These are phyloP conservation scores for Prunus mongolica DNA, from an alignment of 306 rosid genomes.

Conservation along the genomic window DNA sequence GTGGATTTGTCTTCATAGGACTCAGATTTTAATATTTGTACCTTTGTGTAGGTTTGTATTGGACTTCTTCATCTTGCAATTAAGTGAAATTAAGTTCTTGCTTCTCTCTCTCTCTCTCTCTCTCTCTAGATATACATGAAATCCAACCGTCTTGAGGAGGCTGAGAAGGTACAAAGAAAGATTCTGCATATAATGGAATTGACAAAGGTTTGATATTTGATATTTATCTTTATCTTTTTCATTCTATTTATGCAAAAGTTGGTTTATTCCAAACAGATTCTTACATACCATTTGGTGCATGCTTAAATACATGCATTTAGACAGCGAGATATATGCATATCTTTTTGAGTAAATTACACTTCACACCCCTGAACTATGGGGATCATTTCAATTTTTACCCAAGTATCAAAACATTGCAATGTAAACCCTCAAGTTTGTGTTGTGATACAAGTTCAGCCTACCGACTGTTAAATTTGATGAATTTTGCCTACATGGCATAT, in stretches of 20 bases:
- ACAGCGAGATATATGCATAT: neutral
- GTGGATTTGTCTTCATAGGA: too few species aligned
- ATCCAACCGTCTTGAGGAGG: constrained; percentile 56
- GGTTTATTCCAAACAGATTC: neutral
- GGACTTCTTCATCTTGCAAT: neutral
- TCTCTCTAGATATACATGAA: constrained; percentile 54
- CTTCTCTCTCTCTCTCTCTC: neutral
- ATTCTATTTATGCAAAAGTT: neutral
- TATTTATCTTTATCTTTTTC: constrained; percentile 17
- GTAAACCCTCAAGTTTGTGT: too few species aligned
- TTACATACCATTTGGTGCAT: neutral
- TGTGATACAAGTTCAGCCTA: too few species aligned
- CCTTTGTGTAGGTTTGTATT: neutral
- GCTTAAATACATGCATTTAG: neutral
- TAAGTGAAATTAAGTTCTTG: constrained; percentile 13
- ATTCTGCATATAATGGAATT: constrained; percentile 71
- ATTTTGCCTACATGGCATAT: too few species aligned
- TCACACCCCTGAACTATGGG: too few species aligned
- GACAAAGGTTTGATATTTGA: constrained; percentile 51
- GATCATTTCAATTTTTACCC: too few species aligned
- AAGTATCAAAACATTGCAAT: too few species aligned
- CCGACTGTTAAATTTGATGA: too few species aligned
- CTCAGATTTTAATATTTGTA: too few species aligned
- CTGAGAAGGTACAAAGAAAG: constrained; percentile 79
- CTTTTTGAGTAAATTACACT: too few species aligned